Conservation (phyloP, 768 basidiomycete species). For the Collybiopsis confluens region DNA sequence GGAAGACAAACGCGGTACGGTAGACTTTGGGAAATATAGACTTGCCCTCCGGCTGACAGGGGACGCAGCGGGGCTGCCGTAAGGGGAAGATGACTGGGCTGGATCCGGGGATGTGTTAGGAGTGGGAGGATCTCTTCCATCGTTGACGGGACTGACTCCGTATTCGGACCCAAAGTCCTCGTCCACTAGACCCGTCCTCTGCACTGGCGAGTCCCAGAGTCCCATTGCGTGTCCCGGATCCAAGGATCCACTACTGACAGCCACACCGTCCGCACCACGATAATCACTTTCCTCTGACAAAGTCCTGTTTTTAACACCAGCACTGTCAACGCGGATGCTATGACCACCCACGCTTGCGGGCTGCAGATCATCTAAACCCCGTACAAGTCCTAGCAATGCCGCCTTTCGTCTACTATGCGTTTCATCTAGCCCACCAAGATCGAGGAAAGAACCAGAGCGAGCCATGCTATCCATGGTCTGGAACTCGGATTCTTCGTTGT, state of each 20-base stretch:
- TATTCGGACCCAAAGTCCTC: conserved; percentile 26
- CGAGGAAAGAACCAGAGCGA: conserved; percentile 1
- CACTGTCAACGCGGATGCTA: not conserved
- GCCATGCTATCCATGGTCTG: too few relatives aligned
- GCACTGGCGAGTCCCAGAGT: conserved; percentile 14
- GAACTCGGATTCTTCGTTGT: conserved; percentile 5
- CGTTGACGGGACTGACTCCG: conserved; percentile 6
- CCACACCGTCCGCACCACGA: conserved; percentile 29
- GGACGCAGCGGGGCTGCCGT: not conserved
- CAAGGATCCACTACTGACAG: conserved; percentile 28
- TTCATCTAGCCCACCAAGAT: conserved; percentile 13
- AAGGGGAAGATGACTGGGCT: not conserved
- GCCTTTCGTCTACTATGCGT: conserved; percentile 26
- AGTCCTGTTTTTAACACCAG: not conserved
- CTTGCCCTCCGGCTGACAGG: not conserved
- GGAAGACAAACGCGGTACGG: too few relatives aligned
- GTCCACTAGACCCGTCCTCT: not conserved
- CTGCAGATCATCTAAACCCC: conserved; percentile 18
- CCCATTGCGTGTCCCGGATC: conserved; percentile 15
- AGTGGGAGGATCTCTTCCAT: not conserved
- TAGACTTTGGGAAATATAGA: not conserved
- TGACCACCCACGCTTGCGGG: not conserved
- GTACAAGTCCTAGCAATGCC: conserved; percentile 33
- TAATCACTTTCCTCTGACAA: conserved; percentile 27
- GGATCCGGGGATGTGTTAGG: not conserved